These are phyloP conservation scores for Hypholoma sublateritium DNA, from an alignment of 768 basidiomycete species.

Conservation along the genomic window DNA sequence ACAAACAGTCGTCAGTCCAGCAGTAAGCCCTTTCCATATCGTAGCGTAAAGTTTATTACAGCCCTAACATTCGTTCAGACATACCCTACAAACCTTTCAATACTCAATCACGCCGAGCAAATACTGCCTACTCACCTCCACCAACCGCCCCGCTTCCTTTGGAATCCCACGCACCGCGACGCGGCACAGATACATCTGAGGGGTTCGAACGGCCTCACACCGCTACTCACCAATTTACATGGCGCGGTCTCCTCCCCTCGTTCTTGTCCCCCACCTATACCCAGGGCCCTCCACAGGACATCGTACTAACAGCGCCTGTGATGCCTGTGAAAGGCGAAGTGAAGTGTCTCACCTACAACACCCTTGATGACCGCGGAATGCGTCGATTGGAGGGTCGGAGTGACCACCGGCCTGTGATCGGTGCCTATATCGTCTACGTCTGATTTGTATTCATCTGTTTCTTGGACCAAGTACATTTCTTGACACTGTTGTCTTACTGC, in stretches of 20 bases:
- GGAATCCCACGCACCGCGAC: slow-evolving; percentile 12
- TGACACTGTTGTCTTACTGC: not conserved
- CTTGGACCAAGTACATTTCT: not conserved
- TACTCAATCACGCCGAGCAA: slow-evolving; percentile 12
- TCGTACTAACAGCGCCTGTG: not conserved
- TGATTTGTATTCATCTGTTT: slow-evolving; percentile 20
- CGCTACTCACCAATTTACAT: slow-evolving; percentile 30
- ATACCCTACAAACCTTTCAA: slow-evolving; percentile 1
- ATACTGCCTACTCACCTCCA: slow-evolving; percentile 23
- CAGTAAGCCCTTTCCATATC: not conserved
- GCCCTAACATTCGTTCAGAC: not conserved
- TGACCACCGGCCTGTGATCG: slow-evolving; percentile 86
- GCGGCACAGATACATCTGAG: slow-evolving; percentile 18
- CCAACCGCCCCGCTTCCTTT: slow-evolving; percentile 24
- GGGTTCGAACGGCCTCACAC: slow-evolving; percentile 19
- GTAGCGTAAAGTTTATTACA: too few relatives aligned
- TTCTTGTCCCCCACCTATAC: slow-evolving; percentile 39
- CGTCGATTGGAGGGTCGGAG: slow-evolving; percentile 72
- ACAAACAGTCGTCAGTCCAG: not conserved
- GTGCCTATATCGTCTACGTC: slow-evolving; percentile 70
- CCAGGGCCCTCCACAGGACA: slow-evolving; percentile 3
- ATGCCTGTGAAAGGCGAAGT: slow-evolving; percentile 58
- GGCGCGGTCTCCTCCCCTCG: slow-evolving; percentile 50
- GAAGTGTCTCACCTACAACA: slow-evolving; percentile 68
- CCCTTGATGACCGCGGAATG: slow-evolving; percentile 76